Evolutionary conservation across 2,329 filamentous ascomycete species (phyloP).

Genomic region (Scorias spongiosa): DNA sequence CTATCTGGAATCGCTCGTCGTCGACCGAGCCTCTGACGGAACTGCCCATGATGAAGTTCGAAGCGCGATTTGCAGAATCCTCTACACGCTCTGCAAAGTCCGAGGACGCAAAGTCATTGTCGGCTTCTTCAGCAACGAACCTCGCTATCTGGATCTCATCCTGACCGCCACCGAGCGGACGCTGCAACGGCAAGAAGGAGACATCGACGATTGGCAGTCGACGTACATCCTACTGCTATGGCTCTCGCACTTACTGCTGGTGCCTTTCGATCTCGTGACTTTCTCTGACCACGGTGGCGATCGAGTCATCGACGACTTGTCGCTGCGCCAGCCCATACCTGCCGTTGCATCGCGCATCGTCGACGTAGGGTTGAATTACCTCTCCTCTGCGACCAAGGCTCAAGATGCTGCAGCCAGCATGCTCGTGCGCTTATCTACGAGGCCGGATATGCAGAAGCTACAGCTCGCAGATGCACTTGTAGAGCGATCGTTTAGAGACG

Average conservation of each 20-base stretch:
- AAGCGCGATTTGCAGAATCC: conserved; percentile 57
- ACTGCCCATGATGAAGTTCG: conserved; percentile 31
- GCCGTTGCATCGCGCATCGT: conserved; percentile 53
- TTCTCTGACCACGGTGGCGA: conserved; percentile 45
- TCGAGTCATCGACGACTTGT: conserved; percentile 30
- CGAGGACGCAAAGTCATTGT: conserved; percentile 85
- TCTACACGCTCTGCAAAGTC: conserved; percentile 91
- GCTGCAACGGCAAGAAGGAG: conserved; percentile 14
- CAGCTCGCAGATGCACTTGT: conserved; percentile 55
- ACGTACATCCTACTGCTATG: conserved; percentile 77
- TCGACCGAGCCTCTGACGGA: conserved; percentile 8
- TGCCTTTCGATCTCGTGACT: conserved; percentile 78
- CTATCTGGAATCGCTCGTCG: conserved; percentile 52
- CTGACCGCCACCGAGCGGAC: conserved; percentile 57
- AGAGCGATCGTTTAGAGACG: conserved; percentile 48
- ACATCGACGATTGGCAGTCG: conserved; percentile 54
- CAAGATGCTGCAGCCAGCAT: conserved; percentile 73
- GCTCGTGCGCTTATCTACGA: conserved; percentile 65
- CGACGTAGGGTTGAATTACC: conserved; percentile 53
- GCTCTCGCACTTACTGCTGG: conserved; percentile 42
- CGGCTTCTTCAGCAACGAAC: conserved; percentile 81
- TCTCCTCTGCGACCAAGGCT: conserved; percentile 69
- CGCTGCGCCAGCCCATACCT: conserved; percentile 26
- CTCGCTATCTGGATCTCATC: conserved; percentile 67
- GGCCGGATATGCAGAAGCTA: conserved; percentile 73